Percentiles rank a stretch among this genome's conserved stretches.
Evolutionary conservation across 2,329 filamentous ascomycete species (phyloP).

Genomic region (Nemania serpens): DNA sequence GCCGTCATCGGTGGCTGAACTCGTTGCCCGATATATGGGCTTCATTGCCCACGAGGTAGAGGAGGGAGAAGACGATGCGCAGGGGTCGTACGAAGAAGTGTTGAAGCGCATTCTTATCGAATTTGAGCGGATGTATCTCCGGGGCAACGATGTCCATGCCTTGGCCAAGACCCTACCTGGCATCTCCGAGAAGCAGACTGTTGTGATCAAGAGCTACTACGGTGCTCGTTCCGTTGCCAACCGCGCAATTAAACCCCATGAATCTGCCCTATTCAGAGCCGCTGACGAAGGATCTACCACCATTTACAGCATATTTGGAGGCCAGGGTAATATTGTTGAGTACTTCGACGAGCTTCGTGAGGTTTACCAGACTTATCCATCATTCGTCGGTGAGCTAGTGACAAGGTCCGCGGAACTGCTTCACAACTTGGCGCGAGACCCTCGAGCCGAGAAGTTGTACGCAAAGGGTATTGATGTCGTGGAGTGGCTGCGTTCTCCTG

Average conservation of each 20-base stretch:
- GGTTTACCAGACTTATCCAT: slow-evolving; percentile 87
- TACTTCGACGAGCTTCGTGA: slow-evolving; percentile 98
- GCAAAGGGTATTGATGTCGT: slow-evolving; percentile 96
- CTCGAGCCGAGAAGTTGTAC: slow-evolving; percentile 91
- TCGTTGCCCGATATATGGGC: slow-evolving; percentile 91
- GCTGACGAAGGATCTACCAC: slow-evolving; percentile 81
- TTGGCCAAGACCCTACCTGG: slow-evolving; percentile 84
- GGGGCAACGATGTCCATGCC: slow-evolving; percentile 95
- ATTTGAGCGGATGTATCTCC: slow-evolving; percentile 93
- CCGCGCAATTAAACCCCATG: slow-evolving; percentile 85
- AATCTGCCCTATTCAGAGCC: slow-evolving; percentile 89
- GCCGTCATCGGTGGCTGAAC: slow-evolving; percentile 91
- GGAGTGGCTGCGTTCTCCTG: slow-evolving; percentile 86
- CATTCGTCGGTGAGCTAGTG: slow-evolving; percentile 87
- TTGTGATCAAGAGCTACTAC: slow-evolving; percentile 91
- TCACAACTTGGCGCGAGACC: slow-evolving; percentile 80
- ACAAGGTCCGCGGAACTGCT: slow-evolving; percentile 81
- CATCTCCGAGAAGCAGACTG: slow-evolving; percentile 89
- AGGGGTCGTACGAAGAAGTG: slow-evolving; percentile 89
- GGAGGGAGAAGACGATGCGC: slow-evolving; percentile 85
- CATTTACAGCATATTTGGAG: slow-evolving; percentile 93
- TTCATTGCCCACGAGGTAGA: slow-evolving; percentile 89
- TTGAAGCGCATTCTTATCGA: slow-evolving; percentile 92
- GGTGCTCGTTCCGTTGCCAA: slow-evolving; percentile 82
- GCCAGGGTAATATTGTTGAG: slow-evolving; percentile 98